Percentiles rank a stretch among this genome's conserved stretches.
Evolutionary conservation across 1,284 basidiomycete species (phyloP).

Genomic region (Irpex lacteus): DNA sequence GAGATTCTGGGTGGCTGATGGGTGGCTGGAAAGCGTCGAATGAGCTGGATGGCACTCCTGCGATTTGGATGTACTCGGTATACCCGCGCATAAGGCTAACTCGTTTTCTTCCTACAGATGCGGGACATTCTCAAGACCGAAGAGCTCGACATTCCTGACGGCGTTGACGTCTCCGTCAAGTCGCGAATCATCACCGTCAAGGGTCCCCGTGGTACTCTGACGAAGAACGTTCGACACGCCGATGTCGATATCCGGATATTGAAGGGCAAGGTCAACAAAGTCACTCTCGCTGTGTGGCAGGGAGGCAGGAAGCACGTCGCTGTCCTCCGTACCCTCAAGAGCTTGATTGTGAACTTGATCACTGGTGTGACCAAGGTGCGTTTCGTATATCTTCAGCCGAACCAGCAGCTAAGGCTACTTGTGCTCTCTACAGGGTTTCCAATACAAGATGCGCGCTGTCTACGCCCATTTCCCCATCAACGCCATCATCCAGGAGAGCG

Average conservation of each 20-base stretch:
- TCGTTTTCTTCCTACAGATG: conserved; percentile 52
- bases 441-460: conserved; percentile 99
- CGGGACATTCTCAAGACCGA: conserved; percentile 91
- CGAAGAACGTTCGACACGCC: conserved; percentile 92
- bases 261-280: conserved; percentile 69
- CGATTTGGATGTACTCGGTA: conserved; percentile 24
- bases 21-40: conserved; percentile 9
- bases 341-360: conserved; percentile 96
- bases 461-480: conserved; percentile 99
- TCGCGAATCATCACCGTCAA: conserved; percentile 87
- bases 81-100: conserved; percentile 20
- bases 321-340: conserved; percentile 95
- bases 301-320: conserved; percentile 98
- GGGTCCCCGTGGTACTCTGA: conserved; percentile 87
- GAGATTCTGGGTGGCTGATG: conserved; percentile 7
- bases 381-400: conserved; percentile 4
- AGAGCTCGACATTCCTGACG: conserved; percentile 88
- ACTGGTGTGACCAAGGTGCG: conserved; percentile 91
- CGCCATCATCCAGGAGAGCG: conserved; percentile 90
- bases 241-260: conserved; percentile 94
- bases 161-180: conserved; percentile 84
- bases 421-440: conserved; percentile 71
- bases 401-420: conserved; percentile 4
- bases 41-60: conserved; percentile 29
- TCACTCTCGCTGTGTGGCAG: conserved; percentile 97